These are phyloP conservation scores for Fraxinus paxiana DNA, from an alignment of 305 asterid species.

Conservation along the genomic window DNA sequence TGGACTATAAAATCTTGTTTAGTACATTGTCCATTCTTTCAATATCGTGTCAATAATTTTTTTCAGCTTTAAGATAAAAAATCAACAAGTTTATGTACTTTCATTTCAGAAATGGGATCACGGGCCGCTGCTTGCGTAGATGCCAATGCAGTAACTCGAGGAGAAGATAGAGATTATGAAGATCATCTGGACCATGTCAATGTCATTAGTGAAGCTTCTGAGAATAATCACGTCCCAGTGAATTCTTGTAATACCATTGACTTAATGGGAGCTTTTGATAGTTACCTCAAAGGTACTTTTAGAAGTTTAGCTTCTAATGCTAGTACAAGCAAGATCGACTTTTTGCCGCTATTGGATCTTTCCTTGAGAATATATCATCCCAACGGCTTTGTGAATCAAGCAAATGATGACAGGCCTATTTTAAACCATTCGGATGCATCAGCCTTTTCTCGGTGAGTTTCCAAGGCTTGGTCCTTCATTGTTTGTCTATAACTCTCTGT, in stretches of 20 bases:
- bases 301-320: conserved; percentile 32
- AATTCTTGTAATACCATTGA: conserved; percentile 60
- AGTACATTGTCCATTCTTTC: neutral
- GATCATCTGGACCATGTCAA: conserved; percentile 27
- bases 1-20: neutral
- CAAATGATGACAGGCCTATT: conserved; percentile 39
- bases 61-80: conserved; percentile 8
- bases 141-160: conserved; percentile 25
- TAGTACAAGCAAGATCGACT: conserved; percentile 45
- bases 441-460: conserved; percentile 86
- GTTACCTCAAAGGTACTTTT: conserved; percentile 37
- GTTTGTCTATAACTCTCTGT: neutral
- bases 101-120: conserved; percentile 27
- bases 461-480: conserved; percentile 4
- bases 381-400: conserved; percentile 43
- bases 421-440: conserved; percentile 87
- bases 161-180: conserved; percentile 34
- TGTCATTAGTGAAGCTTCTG: conserved; percentile 26
- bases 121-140: conserved; percentile 21
- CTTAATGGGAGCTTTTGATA: conserved; percentile 77
- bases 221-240: conserved; percentile 26
- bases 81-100: neutral
- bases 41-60: neutral
- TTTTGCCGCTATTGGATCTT: conserved; percentile 59
- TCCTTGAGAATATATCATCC: conserved; percentile 63